A percentile compares a stretch with the other conserved stretches of the same genome.
phyloP scores from a whole-genome alignment of 192 early-diverging fungal genomes.

The Umbelopsis sp. region DNA sequence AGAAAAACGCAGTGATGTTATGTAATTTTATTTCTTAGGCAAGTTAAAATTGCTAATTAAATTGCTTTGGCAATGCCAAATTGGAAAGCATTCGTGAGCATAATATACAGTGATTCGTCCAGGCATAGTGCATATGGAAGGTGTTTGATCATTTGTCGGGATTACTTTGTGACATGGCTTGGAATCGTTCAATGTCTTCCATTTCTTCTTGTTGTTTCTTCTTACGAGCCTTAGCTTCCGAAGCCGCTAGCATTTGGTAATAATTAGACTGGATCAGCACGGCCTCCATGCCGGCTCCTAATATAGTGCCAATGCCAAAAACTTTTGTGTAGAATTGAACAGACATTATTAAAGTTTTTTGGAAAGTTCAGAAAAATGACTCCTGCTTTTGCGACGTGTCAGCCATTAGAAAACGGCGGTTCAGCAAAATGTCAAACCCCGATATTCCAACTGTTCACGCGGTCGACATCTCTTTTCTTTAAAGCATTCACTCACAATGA shows the following conservation, averaged over 20 bases:
- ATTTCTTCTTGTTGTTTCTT: constrained; percentile 28
- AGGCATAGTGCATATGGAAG: background rate
- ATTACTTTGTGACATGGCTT: background rate
- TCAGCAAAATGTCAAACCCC: background rate
- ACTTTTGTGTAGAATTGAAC: constrained; percentile 29
- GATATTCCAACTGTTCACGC: background rate
- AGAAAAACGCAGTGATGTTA: background rate
- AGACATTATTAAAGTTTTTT: constrained; percentile 6
- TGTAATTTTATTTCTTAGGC: background rate
- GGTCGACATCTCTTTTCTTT: background rate
- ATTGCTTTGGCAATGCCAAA: background rate
- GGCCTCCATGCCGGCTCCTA: constrained; percentile 31
- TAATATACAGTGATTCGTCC: constrained; percentile 8
- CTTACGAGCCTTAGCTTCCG: constrained; percentile 25
- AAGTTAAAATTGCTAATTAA: background rate
- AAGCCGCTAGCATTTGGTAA: constrained; percentile 38
- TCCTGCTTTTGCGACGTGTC: background rate
- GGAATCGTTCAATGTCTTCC: constrained; percentile 21
- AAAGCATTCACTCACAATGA: background rate
- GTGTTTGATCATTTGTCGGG: background rate
- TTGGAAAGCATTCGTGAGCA: background rate
- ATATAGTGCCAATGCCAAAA: constrained; percentile 25
- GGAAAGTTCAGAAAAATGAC: background rate
- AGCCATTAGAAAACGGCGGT: too few relatives aligned
- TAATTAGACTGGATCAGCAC: constrained; percentile 34